A percentile compares a stretch with the other conserved stretches of the same genome.
Evolutionary conservation across 2,329 filamentous ascomycete species (phyloP).

Genomic region (Cryphonectria radicalis): DNA sequence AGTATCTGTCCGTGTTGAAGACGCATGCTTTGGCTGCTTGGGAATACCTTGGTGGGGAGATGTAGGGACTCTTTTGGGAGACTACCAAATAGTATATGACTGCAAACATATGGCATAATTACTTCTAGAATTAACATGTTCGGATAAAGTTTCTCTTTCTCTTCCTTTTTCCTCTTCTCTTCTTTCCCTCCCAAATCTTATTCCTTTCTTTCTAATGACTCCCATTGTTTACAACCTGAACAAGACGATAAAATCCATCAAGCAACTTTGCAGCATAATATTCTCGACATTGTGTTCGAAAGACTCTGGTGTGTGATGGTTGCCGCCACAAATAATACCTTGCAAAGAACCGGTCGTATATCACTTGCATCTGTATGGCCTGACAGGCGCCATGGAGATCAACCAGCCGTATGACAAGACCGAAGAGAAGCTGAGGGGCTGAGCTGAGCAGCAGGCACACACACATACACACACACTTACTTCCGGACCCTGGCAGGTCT

Average conservation of each 20-base stretch:
- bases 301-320: too few species aligned
- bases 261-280: neutral
- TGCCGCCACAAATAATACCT: neutral
- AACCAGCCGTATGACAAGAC: neutral
- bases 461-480: neutral
- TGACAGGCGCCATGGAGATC: neutral
- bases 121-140: neutral
- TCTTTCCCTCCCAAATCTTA: neutral
- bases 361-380: neutral
- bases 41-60: conserved; percentile 32
- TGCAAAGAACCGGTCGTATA: neutral
- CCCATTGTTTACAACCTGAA: neutral
- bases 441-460: neutral
- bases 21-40: conserved; percentile 38
- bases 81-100: neutral
- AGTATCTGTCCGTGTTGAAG: conserved; percentile 39
- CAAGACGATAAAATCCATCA: neutral
- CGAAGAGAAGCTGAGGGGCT: neutral
- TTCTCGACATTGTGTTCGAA: neutral
- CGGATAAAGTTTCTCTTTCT: neutral
- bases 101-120: neutral
- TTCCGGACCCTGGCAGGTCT: neutral
- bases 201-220: neutral
- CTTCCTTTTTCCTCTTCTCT: neutral
- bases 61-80: neutral